Base-by-base conservation (phyloP, 202 grass and related monocot genomes). In the Schoenoplectus triqueter region DNA sequence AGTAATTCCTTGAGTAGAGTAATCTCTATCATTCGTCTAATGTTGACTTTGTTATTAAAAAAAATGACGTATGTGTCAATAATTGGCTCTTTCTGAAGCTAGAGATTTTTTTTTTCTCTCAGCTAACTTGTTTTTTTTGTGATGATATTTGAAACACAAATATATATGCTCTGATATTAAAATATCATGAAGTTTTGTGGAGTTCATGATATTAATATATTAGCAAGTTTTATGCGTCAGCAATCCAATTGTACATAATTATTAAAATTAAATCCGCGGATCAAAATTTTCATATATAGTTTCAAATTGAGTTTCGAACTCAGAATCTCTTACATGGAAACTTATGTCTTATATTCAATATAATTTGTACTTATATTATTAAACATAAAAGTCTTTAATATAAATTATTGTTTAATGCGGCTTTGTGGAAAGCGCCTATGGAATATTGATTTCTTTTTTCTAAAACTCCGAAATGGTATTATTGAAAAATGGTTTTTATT, bases 11-110 rank as follows among this genome's bases (percentile, higher is more conserved):
- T 55, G 22, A 59, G 56, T 59, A 8, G 55, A 44, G 54, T 2
- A 60, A 44, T 79, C 55, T 17, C 54, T 18, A 45, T 79, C 52
- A 79, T 79, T 79, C 61, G 55, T 61, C 75, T 60, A 56, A 54
- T 9, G 31, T 9, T 79, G 75, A 79, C 75, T 45, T 79, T 42
- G 19, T 61, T 42, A 79, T 45, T 44, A 61, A 78, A 57, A 4
- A 78, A 42, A 42, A 41, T 60, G 71, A 21, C 54, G 42, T 3
- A 41, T 59, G 11, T 40, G 21, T 56, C 20, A 19, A 73, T 73
- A 51, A 73, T 73, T 73, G 46, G 17, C 7, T 7, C 10, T 1
- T 75, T 11, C 31, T 2, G 3, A 55, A 59, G 70, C 31, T 64
- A 69, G 71, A 40, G 3, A 39, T 7, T 18, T 60, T 59, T 15